Evolutionary conservation across 108 stramenopile genomes (phyloP), one percentile per base, ranked within the genome.

Genomic region (Thalassiosira profunda): DNA sequence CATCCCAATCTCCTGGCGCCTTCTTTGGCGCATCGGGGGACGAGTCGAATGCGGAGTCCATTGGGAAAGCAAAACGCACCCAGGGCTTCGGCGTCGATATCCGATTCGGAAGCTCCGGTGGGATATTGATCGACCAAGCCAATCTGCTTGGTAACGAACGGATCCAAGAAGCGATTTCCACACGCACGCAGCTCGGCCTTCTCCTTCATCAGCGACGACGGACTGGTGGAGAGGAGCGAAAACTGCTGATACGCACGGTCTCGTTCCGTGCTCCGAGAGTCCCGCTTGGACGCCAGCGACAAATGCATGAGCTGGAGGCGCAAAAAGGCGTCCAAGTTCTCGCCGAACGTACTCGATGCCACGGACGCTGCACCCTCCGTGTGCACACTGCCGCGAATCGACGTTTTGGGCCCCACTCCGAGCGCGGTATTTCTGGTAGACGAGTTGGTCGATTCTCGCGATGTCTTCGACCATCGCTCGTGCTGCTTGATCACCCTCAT

Each of bases 31-130:
- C 65, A 49, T 21, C 67, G 65, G 10, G 76, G 81, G 12, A 82
- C 36, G 2, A 79, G 58, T 11, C 81, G 64, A 42, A 82, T 49
- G 12, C 59, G 61, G 9, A 82, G 62, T 52, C 81, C 81, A 36
- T 82, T 73, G 3, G 81, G 76, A 28, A 82, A 82, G 36, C 76
- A 82, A 58, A 82, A 82, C 31, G 76, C 70, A 47, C 77, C 76
- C 17, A 82, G 72, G 10, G 81, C 75, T 41, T 71, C 63, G 18
- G 76, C 45, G 59, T 79, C 76, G 24, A 82, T 74, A 28, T 74
- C 68, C n/a, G 72, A 62, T 31, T 67, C 36, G 21, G 75, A 59
- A 44, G 15, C 0, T 4, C 14, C 61, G 4, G 15, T 62, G 2
- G 81, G 65, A 69, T 62, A 79, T 25, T 68, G 74, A 44, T 82